Conservation (phyloP, 1,284 basidiomycete species). For the Ganoderma sp. region DNA sequence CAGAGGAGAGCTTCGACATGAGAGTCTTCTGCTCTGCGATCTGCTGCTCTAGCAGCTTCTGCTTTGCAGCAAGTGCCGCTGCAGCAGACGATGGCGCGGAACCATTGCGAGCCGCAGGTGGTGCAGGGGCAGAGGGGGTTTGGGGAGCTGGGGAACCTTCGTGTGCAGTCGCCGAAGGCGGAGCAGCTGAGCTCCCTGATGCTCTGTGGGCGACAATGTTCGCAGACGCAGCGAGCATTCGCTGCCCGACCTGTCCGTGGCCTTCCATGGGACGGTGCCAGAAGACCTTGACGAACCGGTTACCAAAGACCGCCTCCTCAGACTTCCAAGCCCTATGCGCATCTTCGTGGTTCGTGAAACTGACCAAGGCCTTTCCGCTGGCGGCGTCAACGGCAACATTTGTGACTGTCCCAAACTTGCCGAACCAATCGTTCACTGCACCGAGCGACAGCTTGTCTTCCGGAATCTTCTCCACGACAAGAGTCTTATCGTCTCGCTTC, state of each 20-base stretch:
- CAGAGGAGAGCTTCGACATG: constrained; percentile 72
- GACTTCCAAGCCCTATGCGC: constrained; percentile 90
- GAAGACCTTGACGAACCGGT: constrained; percentile 93
- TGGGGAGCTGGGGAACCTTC: constrained; percentile 33
- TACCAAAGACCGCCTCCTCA: constrained; percentile 92
- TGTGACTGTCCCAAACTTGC: constrained; percentile 90
- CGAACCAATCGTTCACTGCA: constrained; percentile 88
- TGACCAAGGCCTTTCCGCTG: constrained; percentile 84
- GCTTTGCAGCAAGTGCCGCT: constrained; percentile 69
- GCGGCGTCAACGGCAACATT: constrained; percentile 86
- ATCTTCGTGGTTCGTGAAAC: constrained; percentile 85
- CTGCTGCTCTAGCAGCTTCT: constrained; percentile 80
- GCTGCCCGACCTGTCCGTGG: constrained; percentile 76
- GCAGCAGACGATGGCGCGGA: constrained; percentile 43
- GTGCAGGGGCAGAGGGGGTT: constrained; percentile 24
- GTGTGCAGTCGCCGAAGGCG: constrained; percentile 34
- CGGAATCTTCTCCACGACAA: constrained; percentile 95
- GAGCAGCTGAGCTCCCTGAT: constrained; percentile 35
- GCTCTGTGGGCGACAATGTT: constrained; percentile 68
- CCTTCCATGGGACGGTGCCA: constrained; percentile 93
- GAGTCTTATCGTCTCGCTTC: constrained; percentile 78
- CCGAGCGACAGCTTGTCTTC: constrained; percentile 80
- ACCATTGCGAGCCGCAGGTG: constrained; percentile 39
- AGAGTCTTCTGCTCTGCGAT: constrained; percentile 91
- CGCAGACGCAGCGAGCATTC: constrained; percentile 80